A percentile compares a stretch with the other conserved stretches of the same genome.
Evolutionary conservation across 164 flowering plant genomes (phyloP).

Genomic region (Vitis rupestris): DNA sequence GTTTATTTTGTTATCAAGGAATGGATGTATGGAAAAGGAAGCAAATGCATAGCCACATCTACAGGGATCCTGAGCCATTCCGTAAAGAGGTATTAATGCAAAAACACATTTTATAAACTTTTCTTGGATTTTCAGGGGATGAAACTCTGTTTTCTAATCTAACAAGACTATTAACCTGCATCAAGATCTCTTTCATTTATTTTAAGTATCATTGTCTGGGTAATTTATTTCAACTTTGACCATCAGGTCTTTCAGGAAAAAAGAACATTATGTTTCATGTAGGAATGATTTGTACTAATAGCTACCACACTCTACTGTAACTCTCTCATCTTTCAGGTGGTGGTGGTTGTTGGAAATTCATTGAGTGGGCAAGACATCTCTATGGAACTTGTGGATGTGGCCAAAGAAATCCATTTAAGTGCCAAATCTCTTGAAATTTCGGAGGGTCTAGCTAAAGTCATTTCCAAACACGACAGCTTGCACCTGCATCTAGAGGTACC

Average conservation of each 20-base stretch:
- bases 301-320: too few relatives aligned
- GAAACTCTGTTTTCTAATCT: too few relatives aligned
- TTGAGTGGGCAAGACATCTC: constrained; percentile 83
- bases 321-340: constrained; percentile 44
- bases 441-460: constrained; percentile 69
- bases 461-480: constrained; percentile 57
- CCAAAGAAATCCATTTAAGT: constrained; percentile 79
- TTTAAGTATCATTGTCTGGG: too few relatives aligned
- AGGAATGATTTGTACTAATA: too few relatives aligned
- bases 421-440: constrained; percentile 52
- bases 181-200: too few relatives aligned
- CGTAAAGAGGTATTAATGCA: constrained; percentile 49
- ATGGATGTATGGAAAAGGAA: constrained; percentile 84
- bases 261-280: too few relatives aligned
- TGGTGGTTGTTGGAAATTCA: constrained; percentile 81
- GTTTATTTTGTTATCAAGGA: constrained; percentile 33
- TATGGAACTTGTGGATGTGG: constrained; percentile 82
- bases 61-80: constrained; percentile 73
- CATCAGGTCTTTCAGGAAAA: too few relatives aligned
- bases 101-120: too few relatives aligned
- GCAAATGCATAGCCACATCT: constrained; percentile 85
- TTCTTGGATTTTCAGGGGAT: too few relatives aligned
- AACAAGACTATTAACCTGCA: too few relatives aligned
- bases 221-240: too few relatives aligned
- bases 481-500: constrained; percentile 72